These are phyloP conservation scores for Lolium rigidum DNA, from an alignment of 176 grass and related monocot genomes.

Conservation along the genomic window DNA sequence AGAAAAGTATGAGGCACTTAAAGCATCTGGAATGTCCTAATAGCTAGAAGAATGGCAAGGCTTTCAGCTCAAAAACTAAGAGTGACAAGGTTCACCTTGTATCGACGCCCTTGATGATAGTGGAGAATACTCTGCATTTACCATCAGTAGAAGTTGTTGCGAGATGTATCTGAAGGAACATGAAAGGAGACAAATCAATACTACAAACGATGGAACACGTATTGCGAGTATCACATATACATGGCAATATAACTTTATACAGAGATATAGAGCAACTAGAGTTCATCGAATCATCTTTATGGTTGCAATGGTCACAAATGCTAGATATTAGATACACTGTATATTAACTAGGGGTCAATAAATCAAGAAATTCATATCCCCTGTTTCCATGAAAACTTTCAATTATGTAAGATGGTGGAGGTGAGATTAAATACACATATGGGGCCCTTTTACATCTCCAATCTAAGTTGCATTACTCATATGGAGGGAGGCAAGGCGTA, in stretches of 20 bases:
- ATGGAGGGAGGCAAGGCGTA: not conserved
- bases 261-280: slow-evolving; percentile 21
- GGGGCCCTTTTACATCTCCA: not conserved
- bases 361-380: not conserved
- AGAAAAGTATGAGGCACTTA: slow-evolving; percentile 43
- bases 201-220: not conserved
- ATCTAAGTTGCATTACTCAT: not conserved
- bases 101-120: slow-evolving; percentile 95
- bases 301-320: not conserved
- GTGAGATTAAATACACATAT: not conserved
- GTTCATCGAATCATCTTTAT: slow-evolving; percentile 17
- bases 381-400: not conserved
- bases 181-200: slow-evolving; percentile 39
- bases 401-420: not conserved
- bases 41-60: slow-evolving; percentile 22
- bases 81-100: slow-evolving; percentile 58
- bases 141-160: slow-evolving; percentile 98
- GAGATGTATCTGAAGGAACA: slow-evolving; percentile 80
- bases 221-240: not conserved
- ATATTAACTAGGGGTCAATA: not conserved
- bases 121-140: slow-evolving; percentile 97
- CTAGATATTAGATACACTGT: not conserved
- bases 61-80: slow-evolving; percentile 11
- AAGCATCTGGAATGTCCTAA: slow-evolving; percentile 34
- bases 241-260: slow-evolving; percentile 29